Evolutionary conservation across 2,329 filamentous ascomycete species (phyloP).

Genomic region (Fusarium sororula): DNA sequence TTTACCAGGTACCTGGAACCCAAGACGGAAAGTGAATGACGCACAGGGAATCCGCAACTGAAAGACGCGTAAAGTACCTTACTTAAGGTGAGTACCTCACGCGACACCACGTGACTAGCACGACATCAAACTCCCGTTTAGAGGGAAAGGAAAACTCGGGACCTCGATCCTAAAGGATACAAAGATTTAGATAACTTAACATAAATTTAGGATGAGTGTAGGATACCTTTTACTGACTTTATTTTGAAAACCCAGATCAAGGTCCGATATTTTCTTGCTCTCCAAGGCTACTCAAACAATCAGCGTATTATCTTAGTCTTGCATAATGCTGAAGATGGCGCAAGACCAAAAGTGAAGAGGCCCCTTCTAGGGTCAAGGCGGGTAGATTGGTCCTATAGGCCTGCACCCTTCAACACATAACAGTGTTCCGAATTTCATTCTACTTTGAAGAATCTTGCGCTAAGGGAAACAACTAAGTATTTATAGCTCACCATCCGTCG

Average conservation of each 20-base stretch:
- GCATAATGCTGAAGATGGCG: no score
- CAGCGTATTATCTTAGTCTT: not conserved
- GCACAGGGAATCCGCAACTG: not conserved
- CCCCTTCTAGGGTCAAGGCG: no score
- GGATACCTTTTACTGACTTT: not conserved
- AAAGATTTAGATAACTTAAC: not conserved
- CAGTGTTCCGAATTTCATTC: not conserved
- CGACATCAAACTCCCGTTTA: not conserved
- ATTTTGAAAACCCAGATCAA: not conserved
- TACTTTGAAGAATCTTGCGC: not conserved
- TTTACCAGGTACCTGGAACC: not conserved
- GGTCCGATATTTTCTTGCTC: not conserved
- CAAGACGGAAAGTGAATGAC: slow-evolving; percentile 13
- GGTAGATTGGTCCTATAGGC: no score
- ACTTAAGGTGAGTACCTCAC: not conserved
- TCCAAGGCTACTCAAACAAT: not conserved
- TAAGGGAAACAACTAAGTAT: not conserved
- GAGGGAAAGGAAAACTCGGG: not conserved
- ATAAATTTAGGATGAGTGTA: not conserved
- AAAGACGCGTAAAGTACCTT: slow-evolving; percentile 21
- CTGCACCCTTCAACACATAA: not conserved
- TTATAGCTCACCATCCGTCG: not conserved
- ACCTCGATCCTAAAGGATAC: not conserved
- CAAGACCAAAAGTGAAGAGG: no score
- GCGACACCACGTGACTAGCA: slow-evolving; percentile 25